Evolutionary conservation across 2,329 filamentous ascomycete species (phyloP).

Genomic region (Phaeosphaeriaceae sp.): DNA sequence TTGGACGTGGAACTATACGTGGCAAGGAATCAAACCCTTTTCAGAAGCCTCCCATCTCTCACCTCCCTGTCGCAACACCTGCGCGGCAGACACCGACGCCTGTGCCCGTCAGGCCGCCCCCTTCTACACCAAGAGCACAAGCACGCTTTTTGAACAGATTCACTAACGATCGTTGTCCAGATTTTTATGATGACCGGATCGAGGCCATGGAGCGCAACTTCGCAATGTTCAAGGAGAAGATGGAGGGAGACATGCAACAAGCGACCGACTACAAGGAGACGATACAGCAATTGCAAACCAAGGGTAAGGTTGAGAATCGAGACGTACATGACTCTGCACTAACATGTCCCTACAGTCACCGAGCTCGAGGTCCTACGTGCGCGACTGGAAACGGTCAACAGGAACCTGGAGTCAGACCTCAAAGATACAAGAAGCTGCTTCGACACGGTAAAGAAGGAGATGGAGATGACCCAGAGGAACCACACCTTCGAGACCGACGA

Average conservation of each 20-base stretch:
- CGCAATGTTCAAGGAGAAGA: conserved; percentile 72
- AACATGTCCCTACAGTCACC: conserved; percentile 51
- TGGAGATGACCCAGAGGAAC: conserved; percentile 61
- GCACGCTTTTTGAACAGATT: conserved; percentile 71
- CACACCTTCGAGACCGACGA: conserved; percentile 62
- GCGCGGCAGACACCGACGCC: conserved; percentile 18
- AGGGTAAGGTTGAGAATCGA: conserved; percentile 63
- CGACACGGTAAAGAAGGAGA: conserved; percentile 54
- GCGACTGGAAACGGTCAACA: conserved; percentile 60
- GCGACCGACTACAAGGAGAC: conserved; percentile 75
- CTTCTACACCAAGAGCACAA: conserved; percentile 39
- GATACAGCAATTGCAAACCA: conserved; percentile 74
- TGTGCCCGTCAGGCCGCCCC: conserved; percentile 21
- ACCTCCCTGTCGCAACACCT: conserved; percentile 35
- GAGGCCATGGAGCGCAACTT: conserved; percentile 78
- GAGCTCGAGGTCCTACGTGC: conserved; percentile 64
- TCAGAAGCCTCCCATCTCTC: conserved; percentile 27
- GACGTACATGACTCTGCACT: neutral
- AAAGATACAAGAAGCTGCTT: conserved; percentile 65
- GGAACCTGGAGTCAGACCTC: conserved; percentile 70
- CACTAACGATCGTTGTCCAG: conserved; percentile 74
- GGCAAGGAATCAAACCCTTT: conserved; percentile 35
- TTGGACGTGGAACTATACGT: conserved; percentile 37
- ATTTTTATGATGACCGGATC: conserved; percentile 80
- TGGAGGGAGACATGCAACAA: conserved; percentile 72